Conservation (phyloP, 352 stramenopile genomes). For the Phytophthora capsici region DNA sequence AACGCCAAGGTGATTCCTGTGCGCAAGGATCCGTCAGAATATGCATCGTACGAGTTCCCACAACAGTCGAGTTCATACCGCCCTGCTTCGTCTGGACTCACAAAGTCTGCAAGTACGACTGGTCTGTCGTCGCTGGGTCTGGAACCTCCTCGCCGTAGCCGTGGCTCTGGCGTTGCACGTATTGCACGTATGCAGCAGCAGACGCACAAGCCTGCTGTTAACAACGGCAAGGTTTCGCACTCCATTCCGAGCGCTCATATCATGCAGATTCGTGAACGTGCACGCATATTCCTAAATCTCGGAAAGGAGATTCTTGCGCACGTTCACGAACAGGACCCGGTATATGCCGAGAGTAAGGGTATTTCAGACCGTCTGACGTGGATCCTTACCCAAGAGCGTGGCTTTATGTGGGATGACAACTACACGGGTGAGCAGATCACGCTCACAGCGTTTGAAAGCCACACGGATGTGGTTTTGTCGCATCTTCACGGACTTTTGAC, state of each 20-base stretch:
- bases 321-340: constrained; percentile 78
- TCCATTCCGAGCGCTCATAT: constrained; percentile 84
- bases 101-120: constrained; percentile 91
- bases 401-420: constrained; percentile 98
- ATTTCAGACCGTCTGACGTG: constrained; percentile 96
- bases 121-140: constrained; percentile 78
- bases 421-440: constrained; percentile 97
- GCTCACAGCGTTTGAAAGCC: constrained; percentile 82
- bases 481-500: constrained; percentile 95
- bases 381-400: constrained; percentile 96
- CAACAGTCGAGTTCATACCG: constrained; percentile 57
- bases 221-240: constrained; percentile 64
- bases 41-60: constrained; percentile 85
- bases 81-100: constrained; percentile 55
- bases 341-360: constrained; percentile 89
- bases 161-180: constrained; percentile 79
- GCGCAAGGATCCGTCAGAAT: constrained; percentile 84
- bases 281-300: constrained; percentile 94
- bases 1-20: constrained; percentile 84
- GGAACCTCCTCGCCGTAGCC: constrained; percentile 77
- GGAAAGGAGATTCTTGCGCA: constrained; percentile 88
- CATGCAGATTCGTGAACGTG: constrained; percentile 94
- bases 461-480: constrained; percentile 79
- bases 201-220: constrained; percentile 63
- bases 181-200: constrained; percentile 86